Base-by-base conservation (phyloP, 2,329 filamentous ascomycete genomes). In the Arachnopeziza araneosa region DNA sequence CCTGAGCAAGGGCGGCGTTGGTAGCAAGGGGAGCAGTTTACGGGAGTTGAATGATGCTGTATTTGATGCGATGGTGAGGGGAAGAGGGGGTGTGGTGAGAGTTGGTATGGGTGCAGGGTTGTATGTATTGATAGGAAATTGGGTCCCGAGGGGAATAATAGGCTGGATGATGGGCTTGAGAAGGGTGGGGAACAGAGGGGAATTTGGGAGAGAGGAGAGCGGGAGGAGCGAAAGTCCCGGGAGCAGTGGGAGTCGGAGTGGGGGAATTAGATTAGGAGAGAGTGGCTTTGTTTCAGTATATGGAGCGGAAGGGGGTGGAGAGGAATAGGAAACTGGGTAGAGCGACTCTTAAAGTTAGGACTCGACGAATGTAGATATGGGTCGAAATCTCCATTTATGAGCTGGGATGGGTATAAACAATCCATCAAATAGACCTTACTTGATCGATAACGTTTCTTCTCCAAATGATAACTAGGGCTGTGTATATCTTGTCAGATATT, bases 81-180 rank as follows among this genome's bases (percentile, higher is more conserved):
- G 73, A 54, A 69, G 66, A 19, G 79, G 78, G 53, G 78, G 83
- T 44, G 83, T 89, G 1, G 83, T 93, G 65, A 87, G 90, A 60
- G 88, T 97, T 19, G 95, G 95, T 0, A 84, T 92, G 56, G 95
- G 95, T 7, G 91, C 91, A 55, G 80, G 88, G 59, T 80, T 92
- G 0, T 98, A 98, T 74, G 89, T 90, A 49, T 80, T 97, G 30
- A 88, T 98, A 8, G 95, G 93, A 6, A 83, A 84, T 49, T 93
- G 88, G 83, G 81, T 89, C 24, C 93, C 95, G 1, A 80, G 84
- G 22, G 82, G 86, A 2, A 72, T 97, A 19, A 88, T 98, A n/a
- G 87, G 86, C 1, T 95, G 91, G 89, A 96, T 98, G 89, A 88
- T 98, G 84, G 92, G 92, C 12, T 83, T 93, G 60, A 80, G 86